phyloP scores from a whole-genome alignment of 208 protist genomes.

The Leishmania amazonensis region DNA sequence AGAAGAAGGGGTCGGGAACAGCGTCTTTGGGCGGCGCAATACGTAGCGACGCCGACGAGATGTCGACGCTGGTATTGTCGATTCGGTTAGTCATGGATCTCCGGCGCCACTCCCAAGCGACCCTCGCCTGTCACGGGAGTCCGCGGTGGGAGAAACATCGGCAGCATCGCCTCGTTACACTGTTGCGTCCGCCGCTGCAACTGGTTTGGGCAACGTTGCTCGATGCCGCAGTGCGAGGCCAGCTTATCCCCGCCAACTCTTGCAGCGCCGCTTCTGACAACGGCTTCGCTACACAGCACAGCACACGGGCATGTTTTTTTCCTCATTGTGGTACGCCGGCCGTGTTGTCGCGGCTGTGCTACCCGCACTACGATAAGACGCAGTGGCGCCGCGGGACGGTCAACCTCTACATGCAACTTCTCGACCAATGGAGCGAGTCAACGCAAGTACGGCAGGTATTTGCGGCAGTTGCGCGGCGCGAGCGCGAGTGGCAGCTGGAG shows the following conservation, averaged over 20 bases:
- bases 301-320: background rate
- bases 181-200: conserved; percentile 5
- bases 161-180: background rate
- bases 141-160: background rate
- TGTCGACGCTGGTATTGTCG: conserved; percentile 4
- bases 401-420: conserved; percentile 48
- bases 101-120: background rate
- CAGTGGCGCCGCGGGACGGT: conserved; percentile 47
- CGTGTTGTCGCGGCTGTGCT: conserved; percentile 20
- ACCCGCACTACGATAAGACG: conserved; percentile 31
- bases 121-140: background rate
- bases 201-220: conserved; percentile 19
- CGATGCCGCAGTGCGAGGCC: conserved; percentile 13
- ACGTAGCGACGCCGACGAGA: background rate
- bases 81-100: conserved; percentile 11
- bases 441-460: conserved; percentile 56
- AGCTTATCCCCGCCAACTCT: background rate
- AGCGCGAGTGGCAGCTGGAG: conserved; percentile 18
- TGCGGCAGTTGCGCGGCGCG: conserved; percentile 27
- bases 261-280: no score
- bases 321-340: background rate
- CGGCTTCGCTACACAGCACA: background rate
- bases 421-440: conserved; percentile 53
- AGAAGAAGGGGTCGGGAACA: no score
- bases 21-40: background rate